Evolutionary conservation across 2,329 filamentous ascomycete genomes (phyloP), one percentile per base, ranked within the genome.

Genomic region (Monosporascus sp.): DNA sequence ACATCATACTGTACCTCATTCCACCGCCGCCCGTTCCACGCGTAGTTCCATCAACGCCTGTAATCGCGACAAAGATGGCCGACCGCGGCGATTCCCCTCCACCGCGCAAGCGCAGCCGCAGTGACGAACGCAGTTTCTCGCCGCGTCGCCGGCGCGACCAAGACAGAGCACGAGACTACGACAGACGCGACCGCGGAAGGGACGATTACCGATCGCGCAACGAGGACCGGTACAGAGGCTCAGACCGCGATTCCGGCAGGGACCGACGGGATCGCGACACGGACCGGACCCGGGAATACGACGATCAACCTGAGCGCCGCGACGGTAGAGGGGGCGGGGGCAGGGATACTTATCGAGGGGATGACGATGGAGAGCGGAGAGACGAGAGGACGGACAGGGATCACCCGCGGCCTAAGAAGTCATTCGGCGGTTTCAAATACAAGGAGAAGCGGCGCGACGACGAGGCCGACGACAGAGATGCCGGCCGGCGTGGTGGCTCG

Each of bases 361-460:
- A 51, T 26, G 20, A 27, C n/a, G 38, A 48, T 4, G 7, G 22
- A 19, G 40, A 44, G 27, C 31, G 24, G 40, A 55, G 60, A 40
- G 64, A 64, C 40, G 54, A 53, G 22, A 37, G 38, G 38, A n/a
- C 22, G 43, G 43, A 46, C 22, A 46, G 43, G 24, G 43, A 46
- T 26, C 50, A 60, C 8, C 61, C 65, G 1, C 59, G 64, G 8
- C 64, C 64, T 26, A 67, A 65, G 59, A 68, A 69, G 56, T 53
- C 56, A 59, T 73, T 71, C 53, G 76, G 79, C 5, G 80, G 81
- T 9, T 82, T 85, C 60, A 77, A 77, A 59, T 85, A 79, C 75
- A 86, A 85, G 61, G 80, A 82, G 51, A 79, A 76, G 61, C 74
- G 78, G 40, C 70, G 72, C 31, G 72, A 74, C 50, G 74, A 78